Evolutionary conservation across 305 asterid species (phyloP), one percentile per base, ranked within the genome.

Genomic region (Rubia peregrina): DNA sequence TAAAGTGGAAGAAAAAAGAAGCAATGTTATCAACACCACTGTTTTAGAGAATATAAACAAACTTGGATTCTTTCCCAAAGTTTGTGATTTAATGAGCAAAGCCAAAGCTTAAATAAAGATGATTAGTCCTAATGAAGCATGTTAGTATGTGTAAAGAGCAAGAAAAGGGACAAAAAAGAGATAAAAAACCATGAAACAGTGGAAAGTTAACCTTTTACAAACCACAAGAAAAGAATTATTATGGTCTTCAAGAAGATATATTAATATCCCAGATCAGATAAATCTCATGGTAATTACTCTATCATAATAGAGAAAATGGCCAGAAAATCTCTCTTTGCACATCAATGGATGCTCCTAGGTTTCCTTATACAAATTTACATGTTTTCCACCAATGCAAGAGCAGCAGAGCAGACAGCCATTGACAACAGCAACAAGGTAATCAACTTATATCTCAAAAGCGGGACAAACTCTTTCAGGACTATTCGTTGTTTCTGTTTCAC

Each of bases 141-240:
- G 26, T 67, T 4, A 26, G 70, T 14, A 68, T 69, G 59, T 36
- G 78, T 74, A 62, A 68, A 74, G 9, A 1, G 14, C 70, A 74
- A 74, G 78, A 51, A 68, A 74, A 40, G 21, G n/a, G 22, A 48
- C 38, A 40, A 26, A 66, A 66, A 38, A 22, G 21, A 21, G 5
- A 13, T 11, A 40, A 64, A 8, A 2, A 65, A 38, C 43, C 57
- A 21, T 53, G 33, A 55, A 68, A 51, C 24, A 51, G 41, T 40
- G 22, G 51, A 65, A 65, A 40, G 10, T 5, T 22, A 59, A 71
- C 40, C 59, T 57, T 74, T 74, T 68, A 7, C 68, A 51, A 24
- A 21, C 19, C 21, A 71, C 64, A 74, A 68, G 78, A 68, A 74
- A 74, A 33, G 78, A 74, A 74, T 74, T 64, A 71, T 21, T 13